Base-by-base conservation (phyloP, 164 flowering plant genomes). In the Chloranthus sessilifolius region DNA sequence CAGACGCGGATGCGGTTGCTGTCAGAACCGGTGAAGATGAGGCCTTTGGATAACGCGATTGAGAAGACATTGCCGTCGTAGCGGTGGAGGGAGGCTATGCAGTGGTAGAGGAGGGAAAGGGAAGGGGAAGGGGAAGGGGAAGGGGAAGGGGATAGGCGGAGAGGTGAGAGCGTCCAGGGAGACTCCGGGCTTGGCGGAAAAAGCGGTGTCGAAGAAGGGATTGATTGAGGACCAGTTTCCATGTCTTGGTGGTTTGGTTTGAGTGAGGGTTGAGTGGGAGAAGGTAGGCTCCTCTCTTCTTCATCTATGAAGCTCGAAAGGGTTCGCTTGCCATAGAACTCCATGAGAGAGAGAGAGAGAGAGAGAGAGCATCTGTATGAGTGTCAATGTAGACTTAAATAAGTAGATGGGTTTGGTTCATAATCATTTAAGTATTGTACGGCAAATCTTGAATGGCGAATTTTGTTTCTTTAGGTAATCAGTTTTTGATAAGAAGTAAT, bases 1-100 rank as follows among this genome's bases (percentile, higher is more conserved):
- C 78, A 76, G 0, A 67, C 74, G 11, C 56, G 69, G 31, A 76
- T 52, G 11, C 70, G 46, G 10, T 56, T 46, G 39, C 78, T 71
- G n/a, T 62, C 67, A 1, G 80, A 67, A 43, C 74, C 74, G 0
- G 78, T 73, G 61, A 68, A 70, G 29, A 70, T 53, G 19, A 52
- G 44, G 36, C 62, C 78, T 25, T 56, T 60, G 8, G 69, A 39
- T 27, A 59, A 56, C 7, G 74, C 62, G 34, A 76, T 61, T 3
- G 81, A 68, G 37, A 55, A 55, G 16, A 76, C 54, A 33, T 47
- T 63, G 7, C 81, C 81, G 29, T 73, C 72, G 3, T 53, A 70
- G 11, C 72, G 69, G 33, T 68, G 73, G 31, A 71, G 63, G 0
- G 79, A 67, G n/a, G 75, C 70, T 4, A 74, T 7, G 48, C 79